phyloP scores from a whole-genome alignment of 441 rosid genomes.

The Theobroma grandiflorum region DNA sequence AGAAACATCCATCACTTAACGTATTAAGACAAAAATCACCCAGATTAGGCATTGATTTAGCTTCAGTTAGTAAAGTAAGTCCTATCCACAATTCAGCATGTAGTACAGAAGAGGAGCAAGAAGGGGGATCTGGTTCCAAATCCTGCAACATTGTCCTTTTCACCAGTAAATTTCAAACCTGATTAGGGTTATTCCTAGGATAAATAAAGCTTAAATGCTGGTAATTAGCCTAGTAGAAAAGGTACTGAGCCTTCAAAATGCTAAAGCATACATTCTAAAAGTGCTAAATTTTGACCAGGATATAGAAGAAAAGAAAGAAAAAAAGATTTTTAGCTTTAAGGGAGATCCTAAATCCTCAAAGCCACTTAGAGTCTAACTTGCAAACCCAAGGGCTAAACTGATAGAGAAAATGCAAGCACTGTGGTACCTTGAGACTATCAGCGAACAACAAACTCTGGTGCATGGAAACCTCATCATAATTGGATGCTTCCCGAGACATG shows the following conservation, averaged over 20 bases:
- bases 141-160: neutral
- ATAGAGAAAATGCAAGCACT: neutral
- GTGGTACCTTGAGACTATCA: constrained; percentile 85
- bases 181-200: neutral
- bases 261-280: neutral
- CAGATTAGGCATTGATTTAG: constrained; percentile 4
- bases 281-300: neutral
- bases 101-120: neutral
- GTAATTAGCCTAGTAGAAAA: neutral
- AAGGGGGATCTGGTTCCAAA: constrained; percentile 6
- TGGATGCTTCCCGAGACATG: constrained; percentile 65
- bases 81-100: neutral
- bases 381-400: neutral
- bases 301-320: neutral
- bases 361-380: neutral
- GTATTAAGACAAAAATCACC: neutral
- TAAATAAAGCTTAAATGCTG: constrained; percentile 3
- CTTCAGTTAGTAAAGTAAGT: neutral
- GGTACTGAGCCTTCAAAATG: neutral
- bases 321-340: neutral
- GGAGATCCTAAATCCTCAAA: neutral
- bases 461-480: constrained; percentile 82
- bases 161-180: neutral
- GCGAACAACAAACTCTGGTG: constrained; percentile 90
- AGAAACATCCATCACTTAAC: neutral